Evolutionary conservation across 345 rosid species (phyloP).

Genomic region (Linum tenue): DNA sequence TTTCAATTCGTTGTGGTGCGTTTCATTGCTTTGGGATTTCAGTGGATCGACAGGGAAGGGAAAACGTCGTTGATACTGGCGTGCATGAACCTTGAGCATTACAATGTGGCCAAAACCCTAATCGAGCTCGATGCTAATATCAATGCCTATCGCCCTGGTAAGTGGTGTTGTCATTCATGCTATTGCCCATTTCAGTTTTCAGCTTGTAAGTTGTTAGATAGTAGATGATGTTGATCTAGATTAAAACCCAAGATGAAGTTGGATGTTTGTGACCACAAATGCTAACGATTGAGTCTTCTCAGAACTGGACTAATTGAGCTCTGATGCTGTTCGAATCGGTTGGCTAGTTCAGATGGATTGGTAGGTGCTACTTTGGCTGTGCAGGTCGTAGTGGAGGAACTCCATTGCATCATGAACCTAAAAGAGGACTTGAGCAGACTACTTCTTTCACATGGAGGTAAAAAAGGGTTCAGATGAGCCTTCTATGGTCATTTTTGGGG

Average conservation of each 20-base stretch:
- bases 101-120: constrained; percentile 65
- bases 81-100: constrained; percentile 56
- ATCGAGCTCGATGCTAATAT: constrained; percentile 80
- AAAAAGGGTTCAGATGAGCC: neutral
- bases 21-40: constrained; percentile 6
- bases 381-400: constrained; percentile 83
- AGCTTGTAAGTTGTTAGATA: too few species aligned
- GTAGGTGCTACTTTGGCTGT: constrained; percentile 1
- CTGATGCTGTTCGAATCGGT: neutral
- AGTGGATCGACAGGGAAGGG: constrained; percentile 92
- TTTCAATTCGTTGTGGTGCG: neutral
- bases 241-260: too few species aligned
- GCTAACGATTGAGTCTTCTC: too few species aligned
- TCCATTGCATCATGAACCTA: constrained; percentile 97
- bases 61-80: constrained; percentile 87
- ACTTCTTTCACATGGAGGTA: constrained; percentile 80
- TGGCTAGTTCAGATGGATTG: neutral
- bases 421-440: constrained; percentile 72
- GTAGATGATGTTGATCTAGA: too few species aligned
- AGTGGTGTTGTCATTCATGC: neutral
- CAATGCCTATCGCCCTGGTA: constrained; percentile 85
- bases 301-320: neutral
- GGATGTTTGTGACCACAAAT: too few species aligned
- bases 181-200: too few species aligned
- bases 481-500: neutral